phyloP scores from a whole-genome alignment of 2,329 filamentous ascomycete species.

The Canariomyces notabilis region DNA sequence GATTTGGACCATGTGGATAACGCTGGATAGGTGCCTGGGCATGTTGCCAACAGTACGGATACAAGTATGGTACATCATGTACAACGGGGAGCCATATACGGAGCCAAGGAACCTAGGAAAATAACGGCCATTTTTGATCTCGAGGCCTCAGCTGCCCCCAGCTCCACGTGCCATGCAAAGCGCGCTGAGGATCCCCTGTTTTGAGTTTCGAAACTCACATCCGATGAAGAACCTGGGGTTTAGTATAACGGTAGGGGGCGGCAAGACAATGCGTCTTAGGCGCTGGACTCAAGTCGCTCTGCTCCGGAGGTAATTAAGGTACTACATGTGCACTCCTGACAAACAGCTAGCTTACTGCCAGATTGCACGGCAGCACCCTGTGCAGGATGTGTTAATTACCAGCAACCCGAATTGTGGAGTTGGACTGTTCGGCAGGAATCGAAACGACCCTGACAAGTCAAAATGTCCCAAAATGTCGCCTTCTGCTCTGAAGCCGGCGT shows the following conservation, averaged over 20 bases:
- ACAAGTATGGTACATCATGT: background rate
- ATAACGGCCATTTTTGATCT: background rate
- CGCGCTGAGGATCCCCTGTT: background rate
- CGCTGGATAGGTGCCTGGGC: constrained; percentile 2
- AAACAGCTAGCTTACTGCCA: background rate
- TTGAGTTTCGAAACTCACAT: background rate
- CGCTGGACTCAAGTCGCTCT: too few species aligned
- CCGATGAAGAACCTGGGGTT: too few species aligned
- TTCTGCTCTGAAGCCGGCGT: constrained; percentile 4
- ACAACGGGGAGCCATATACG: background rate
- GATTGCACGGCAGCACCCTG: background rate
- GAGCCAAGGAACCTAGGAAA: too few species aligned
- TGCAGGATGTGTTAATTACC: background rate
- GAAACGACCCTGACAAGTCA: constrained; percentile 4
- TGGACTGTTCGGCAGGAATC: constrained; percentile 3
- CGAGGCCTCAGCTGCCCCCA: background rate
- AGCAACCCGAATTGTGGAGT: constrained; percentile 5
- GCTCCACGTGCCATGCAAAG: background rate
- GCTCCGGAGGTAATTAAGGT: too few species aligned
- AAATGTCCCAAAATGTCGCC: constrained; percentile 13
- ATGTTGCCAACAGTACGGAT: too few species aligned
- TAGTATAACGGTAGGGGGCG: too few species aligned
- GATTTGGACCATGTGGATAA: background rate
- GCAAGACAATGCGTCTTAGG: too few species aligned
- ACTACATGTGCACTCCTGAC: background rate